These are phyloP conservation scores for Amniculicola lignicola DNA, from an alignment of 495 filamentous ascomycete genomes.

Conservation along the genomic window DNA sequence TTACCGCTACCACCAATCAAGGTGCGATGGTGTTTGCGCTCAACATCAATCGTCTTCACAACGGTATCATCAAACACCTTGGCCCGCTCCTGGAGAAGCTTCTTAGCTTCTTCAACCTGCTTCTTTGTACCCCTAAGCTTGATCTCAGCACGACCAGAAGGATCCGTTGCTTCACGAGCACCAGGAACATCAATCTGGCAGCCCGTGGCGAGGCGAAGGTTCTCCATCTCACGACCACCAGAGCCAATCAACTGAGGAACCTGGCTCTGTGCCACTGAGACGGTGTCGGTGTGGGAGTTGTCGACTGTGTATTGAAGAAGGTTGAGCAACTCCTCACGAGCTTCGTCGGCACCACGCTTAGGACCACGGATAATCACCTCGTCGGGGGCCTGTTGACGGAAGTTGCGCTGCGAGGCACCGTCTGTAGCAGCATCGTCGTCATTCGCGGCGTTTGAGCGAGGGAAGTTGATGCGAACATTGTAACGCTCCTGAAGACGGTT, in stretches of 20 bases:
- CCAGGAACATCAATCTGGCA: constrained; percentile 88
- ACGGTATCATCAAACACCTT: constrained; percentile 83
- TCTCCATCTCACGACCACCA: constrained; percentile 84
- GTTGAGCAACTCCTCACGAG: constrained; percentile 82
- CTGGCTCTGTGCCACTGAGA: constrained; percentile 83
- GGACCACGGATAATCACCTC: constrained; percentile 90
- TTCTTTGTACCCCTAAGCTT: constrained; percentile 85
- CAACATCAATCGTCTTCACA: constrained; percentile 76
- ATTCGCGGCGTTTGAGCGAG: constrained; percentile 59
- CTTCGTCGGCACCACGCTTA: constrained; percentile 84
- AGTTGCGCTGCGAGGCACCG: constrained; percentile 53
- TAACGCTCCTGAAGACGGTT: constrained; percentile 77
- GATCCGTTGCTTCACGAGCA: constrained; percentile 57
- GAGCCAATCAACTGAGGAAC: constrained; percentile 86
- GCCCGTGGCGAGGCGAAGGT: constrained; percentile 74
- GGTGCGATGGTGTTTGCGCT: constrained; percentile 84
- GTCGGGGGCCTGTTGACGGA: constrained; percentile 70
- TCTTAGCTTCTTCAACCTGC: constrained; percentile 86
- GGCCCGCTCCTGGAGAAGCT: constrained; percentile 76
- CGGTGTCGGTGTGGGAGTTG: constrained; percentile 70
- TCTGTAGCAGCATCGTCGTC: constrained; percentile 75
- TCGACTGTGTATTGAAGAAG: constrained; percentile 83
- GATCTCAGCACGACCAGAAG: constrained; percentile 70
- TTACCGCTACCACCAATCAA: constrained; percentile 87
- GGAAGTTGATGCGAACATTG: constrained; percentile 91